These are phyloP conservation scores for Lathyrus oleraceus DNA, from an alignment of 306 rosid genomes.

Conservation along the genomic window DNA sequence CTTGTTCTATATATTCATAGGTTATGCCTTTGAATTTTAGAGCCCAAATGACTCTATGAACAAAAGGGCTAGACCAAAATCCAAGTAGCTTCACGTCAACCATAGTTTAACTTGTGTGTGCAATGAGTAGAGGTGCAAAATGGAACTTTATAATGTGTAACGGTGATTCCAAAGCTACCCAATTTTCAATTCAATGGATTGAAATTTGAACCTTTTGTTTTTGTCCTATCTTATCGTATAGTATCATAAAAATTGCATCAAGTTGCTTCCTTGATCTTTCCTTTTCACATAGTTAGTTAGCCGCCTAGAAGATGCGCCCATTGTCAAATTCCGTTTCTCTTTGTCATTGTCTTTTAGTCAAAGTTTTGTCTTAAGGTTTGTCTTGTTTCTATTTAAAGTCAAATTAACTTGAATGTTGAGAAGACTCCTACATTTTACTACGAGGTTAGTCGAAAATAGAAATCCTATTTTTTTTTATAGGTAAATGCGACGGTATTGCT, in stretches of 20 bases:
- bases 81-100: slow-evolving; percentile 46
- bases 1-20: slow-evolving; percentile 47
- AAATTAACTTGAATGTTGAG: too few relatives aligned
- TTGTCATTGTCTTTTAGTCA: neutral
- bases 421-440: too few relatives aligned
- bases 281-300: neutral
- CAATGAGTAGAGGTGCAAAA: neutral
- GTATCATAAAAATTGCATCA: neutral
- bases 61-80: slow-evolving; percentile 52
- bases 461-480: too few relatives aligned
- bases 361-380: too few relatives aligned
- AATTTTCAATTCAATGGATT: too few relatives aligned
- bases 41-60: slow-evolving; percentile 49
- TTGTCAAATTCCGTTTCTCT: neutral
- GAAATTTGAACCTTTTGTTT: neutral
- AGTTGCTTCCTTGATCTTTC: neutral
- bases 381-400: too few relatives aligned
- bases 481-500: too few relatives aligned
- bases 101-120: slow-evolving; percentile 19
- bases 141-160: neutral
- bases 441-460: too few relatives aligned
- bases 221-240: neutral
- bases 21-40: slow-evolving; percentile 49
- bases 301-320: neutral
- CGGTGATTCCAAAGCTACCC: neutral